Percentiles rank a stretch among this genome's conserved stretches.
Conservation (phyloP, 169 alveolate genomes). For the Eimeria falciformis region DNA sequence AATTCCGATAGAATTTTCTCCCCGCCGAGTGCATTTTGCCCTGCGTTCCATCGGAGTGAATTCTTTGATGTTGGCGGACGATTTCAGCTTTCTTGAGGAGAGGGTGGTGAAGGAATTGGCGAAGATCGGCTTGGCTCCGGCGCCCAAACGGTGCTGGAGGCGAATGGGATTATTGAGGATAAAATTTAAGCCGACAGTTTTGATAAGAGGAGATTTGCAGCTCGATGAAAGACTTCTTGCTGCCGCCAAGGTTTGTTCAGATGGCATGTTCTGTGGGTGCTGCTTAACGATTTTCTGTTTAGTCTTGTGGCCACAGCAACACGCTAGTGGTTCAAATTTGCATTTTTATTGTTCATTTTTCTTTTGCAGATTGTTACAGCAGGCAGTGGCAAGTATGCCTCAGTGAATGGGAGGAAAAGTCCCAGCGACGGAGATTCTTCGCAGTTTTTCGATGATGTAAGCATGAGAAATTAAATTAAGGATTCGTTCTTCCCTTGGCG, state of each 20-base stretch:
- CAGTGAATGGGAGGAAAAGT: neutral
- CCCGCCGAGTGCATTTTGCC: neutral
- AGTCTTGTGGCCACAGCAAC: too few species aligned
- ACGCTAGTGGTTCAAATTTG: too few species aligned
- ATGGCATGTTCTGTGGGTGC: neutral
- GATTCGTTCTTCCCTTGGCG: too few species aligned
- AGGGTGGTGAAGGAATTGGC: neutral
- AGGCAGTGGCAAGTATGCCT: neutral
- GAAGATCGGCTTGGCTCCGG: neutral
- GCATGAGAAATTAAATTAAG: too few species aligned
- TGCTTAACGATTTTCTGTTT: neutral
- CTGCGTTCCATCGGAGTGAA: neutral
- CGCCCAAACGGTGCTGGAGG: neutral
- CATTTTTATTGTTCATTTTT: neutral
- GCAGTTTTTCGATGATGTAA: too few species aligned
- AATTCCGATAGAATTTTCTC: neutral
- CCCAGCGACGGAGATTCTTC: neutral
- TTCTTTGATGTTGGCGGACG: neutral
- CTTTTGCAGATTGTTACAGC: neutral
- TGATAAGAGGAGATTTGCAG: neutral
- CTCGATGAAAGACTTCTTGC: neutral
- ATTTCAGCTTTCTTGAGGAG: neutral
- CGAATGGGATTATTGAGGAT: neutral
- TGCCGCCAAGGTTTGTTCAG: constrained; percentile 27
- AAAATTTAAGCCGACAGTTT: neutral